Evolutionary conservation across 164 flowering plant species (phyloP).

Genomic region (Pachysandra terminalis): DNA sequence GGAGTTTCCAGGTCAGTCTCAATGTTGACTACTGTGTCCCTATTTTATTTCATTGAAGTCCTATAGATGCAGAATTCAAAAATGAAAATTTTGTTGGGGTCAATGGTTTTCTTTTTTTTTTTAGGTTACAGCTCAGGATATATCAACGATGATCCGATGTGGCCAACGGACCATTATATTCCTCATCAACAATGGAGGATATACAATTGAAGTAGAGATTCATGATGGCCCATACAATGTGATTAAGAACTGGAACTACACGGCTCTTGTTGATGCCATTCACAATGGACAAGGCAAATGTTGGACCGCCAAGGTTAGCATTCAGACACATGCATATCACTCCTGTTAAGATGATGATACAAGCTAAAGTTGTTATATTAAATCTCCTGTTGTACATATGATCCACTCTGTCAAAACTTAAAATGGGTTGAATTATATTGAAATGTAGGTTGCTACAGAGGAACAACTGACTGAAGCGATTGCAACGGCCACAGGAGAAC

Average conservation of each 20-base stretch:
- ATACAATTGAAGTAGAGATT: conserved; percentile 69
- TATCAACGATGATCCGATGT: conserved; percentile 62
- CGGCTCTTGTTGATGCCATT: conserved; percentile 53
- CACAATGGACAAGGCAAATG: conserved; percentile 67
- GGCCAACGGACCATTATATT: conserved; percentile 54
- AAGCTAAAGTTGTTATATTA: too few relatives aligned
- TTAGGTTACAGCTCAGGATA: conserved; percentile 70
- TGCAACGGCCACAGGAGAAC: conserved; percentile 39
- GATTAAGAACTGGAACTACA: conserved; percentile 67
- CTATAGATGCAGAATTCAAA: background rate
- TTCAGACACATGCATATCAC: background rate
- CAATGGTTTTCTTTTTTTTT: background rate
- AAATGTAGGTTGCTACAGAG: conserved; percentile 58
- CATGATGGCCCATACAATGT: conserved; percentile 74
- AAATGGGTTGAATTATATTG: conserved; percentile 1
- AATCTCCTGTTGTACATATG: background rate
- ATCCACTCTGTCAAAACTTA: background rate
- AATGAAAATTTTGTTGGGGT: background rate
- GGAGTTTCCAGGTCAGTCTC: conserved; percentile 75
- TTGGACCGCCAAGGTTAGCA: conserved; percentile 64
- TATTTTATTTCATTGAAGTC: background rate
- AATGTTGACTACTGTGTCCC: background rate
- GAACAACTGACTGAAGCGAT: conserved; percentile 65
- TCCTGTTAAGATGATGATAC: too few relatives aligned
- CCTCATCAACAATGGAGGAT: conserved; percentile 68